Evolutionary conservation across 2,329 filamentous ascomycete species (phyloP).

Genomic region (Microascus cirrosus): DNA sequence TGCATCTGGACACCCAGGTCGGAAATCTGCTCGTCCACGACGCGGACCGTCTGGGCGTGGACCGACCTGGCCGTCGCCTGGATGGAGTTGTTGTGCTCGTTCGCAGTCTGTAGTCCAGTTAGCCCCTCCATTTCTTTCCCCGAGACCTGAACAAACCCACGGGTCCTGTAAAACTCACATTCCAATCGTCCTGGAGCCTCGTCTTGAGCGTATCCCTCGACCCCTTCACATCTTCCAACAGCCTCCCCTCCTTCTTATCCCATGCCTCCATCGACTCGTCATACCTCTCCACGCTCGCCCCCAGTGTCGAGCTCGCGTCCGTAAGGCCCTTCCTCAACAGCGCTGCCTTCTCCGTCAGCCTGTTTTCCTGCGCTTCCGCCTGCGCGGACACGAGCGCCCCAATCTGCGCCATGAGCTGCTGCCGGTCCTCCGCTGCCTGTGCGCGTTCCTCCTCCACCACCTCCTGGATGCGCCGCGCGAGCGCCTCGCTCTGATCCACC

Average conservation of each 20-base stretch:
- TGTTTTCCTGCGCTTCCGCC: slow-evolving; percentile 59
- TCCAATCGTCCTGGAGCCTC: slow-evolving; percentile 80
- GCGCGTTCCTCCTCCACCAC: slow-evolving; percentile 67
- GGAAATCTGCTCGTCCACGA: slow-evolving; percentile 79
- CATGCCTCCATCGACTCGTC: slow-evolving; percentile 63
- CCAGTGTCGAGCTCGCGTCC: slow-evolving; percentile 52
- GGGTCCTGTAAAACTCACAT: slow-evolving; percentile 34
- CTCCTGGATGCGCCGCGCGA: slow-evolving; percentile 55
- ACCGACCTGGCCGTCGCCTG: slow-evolving; percentile 76
- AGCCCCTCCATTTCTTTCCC: slow-evolving; percentile 23
- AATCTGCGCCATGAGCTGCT: slow-evolving; percentile 66
- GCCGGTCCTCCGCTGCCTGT: slow-evolving; percentile 61
- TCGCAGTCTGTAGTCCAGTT: slow-evolving; percentile 45
- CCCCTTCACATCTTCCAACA: slow-evolving; percentile 59
- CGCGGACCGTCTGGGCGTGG: slow-evolving; percentile 79
- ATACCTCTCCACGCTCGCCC: slow-evolving; percentile 55
- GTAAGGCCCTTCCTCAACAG: slow-evolving; percentile 36
- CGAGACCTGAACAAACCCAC: slow-evolving; percentile 19
- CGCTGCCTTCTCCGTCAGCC: slow-evolving; percentile 53
- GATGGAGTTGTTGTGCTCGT: slow-evolving; percentile 72
- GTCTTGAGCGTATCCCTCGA: slow-evolving; percentile 70
- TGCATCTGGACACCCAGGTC: slow-evolving; percentile 84
- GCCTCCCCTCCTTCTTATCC: slow-evolving; percentile 55
- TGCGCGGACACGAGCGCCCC: slow-evolving; percentile 64
- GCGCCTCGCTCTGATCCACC: slow-evolving; percentile 54